Conservation (phyloP, 2,329 filamentous ascomycete species). For the Cytospora chrysosperma region DNA sequence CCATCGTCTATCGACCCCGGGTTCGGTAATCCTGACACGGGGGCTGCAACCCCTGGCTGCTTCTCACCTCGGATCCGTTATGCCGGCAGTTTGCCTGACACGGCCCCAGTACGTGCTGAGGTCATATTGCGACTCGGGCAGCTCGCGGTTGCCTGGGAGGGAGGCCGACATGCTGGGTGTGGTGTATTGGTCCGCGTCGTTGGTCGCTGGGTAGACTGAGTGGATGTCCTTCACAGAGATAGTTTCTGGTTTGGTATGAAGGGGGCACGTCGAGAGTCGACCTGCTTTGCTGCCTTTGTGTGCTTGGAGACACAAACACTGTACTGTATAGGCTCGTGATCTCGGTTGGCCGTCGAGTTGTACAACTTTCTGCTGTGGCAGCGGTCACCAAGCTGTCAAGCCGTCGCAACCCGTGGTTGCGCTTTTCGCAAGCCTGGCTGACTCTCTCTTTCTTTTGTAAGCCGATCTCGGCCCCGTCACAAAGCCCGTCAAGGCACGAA, state of each 20-base stretch:
- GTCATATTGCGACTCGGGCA: constrained; percentile 90
- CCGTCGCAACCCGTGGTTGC: constrained; percentile 19
- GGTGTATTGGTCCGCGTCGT: not conserved
- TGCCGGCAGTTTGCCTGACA: constrained; percentile 82
- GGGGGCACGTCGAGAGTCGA: not conserved
- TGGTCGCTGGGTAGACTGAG: not conserved
- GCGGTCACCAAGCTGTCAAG: constrained; percentile 3
- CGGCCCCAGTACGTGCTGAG: constrained; percentile 92
- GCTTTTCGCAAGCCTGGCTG: not conserved
- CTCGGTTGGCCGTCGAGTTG: not conserved
- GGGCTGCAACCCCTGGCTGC: constrained; percentile 11
- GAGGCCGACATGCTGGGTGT: constrained; percentile 59
- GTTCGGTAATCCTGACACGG: not conserved
- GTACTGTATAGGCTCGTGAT: not conserved
- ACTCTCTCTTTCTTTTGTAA: constrained; percentile 2
- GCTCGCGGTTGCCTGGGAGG: constrained; percentile 68
- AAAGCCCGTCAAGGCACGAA: not conserved
- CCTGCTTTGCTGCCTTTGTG: not conserved
- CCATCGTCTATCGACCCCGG: not conserved
- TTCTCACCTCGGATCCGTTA: constrained; percentile 92
- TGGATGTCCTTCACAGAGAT: not conserved
- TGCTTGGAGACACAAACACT: constrained; percentile 5
- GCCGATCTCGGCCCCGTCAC: constrained; percentile 21
- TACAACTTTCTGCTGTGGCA: not conserved
- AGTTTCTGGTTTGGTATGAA: not conserved